Evolutionary conservation across 2,329 filamentous ascomycete species (phyloP).

Genomic region (Venturia nashicola): DNA sequence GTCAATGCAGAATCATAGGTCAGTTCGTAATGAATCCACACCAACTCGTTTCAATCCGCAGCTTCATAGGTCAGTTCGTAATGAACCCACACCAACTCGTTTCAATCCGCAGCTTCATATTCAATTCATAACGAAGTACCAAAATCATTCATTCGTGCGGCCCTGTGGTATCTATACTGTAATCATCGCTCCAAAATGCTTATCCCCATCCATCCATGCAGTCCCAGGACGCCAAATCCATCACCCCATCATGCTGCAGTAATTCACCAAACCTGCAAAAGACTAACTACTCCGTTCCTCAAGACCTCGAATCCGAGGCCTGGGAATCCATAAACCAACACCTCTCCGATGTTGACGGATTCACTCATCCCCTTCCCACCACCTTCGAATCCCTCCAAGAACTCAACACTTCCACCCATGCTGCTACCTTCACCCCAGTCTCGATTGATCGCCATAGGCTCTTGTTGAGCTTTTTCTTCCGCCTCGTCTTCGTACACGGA

Average conservation of each 20-base stretch:
- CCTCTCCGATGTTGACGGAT: constrained; percentile 49
- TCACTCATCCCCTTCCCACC: constrained; percentile 17
- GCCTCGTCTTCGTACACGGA: constrained; percentile 45
- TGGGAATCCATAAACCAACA: constrained; percentile 85
- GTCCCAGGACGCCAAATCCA: background rate
- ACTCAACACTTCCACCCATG: constrained; percentile 44
- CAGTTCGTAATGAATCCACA: background rate
- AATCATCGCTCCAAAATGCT: background rate
- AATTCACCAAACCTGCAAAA: constrained; percentile 57
- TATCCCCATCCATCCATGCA: background rate
- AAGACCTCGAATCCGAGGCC: constrained; percentile 91
- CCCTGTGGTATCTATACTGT: background rate
- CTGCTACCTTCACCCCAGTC: constrained; percentile 88
- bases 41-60: background rate
- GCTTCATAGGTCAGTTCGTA: background rate
- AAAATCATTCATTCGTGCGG: background rate
- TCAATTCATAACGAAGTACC: background rate
- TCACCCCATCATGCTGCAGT: background rate
- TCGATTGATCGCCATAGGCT: constrained; percentile 73
- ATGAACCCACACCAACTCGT: background rate
- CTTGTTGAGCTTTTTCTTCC: constrained; percentile 40
- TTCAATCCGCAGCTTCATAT: background rate
- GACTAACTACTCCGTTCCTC: constrained; percentile 81
- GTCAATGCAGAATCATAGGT: background rate
- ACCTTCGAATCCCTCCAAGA: constrained; percentile 39